Base-by-base conservation (phyloP, 2,329 filamentous ascomycete genomes). In the Xylaria multiplex region DNA sequence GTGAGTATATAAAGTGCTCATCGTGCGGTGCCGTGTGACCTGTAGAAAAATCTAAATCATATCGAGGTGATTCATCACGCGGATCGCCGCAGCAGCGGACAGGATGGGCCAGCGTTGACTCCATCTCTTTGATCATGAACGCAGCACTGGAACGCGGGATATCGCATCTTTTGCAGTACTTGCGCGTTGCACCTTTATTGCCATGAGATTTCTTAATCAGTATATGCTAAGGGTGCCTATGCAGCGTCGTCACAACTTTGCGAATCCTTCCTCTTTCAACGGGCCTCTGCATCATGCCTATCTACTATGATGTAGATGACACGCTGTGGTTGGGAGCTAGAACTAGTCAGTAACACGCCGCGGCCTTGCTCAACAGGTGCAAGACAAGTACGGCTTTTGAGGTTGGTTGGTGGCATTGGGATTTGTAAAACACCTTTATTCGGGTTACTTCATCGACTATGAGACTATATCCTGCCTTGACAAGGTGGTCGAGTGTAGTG, bases 21-120 rank as follows among this genome's bases (percentile, higher is more conserved):
- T 13, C 84, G 81, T 87, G 90, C 90, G 0, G 89, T 90, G 62
- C 88, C 84, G 37, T 81, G 78, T 63, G 83, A 87, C 14, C 88
- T 86, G 73, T 91, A 90, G 6, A 81, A 43, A 91, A 81, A 74
- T 91, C 90, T 40, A 91, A 84, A 91, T 82, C 85, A 91, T 90
- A 1, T 89, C 89, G 0, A 91, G 77, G 2, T 89, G 81, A 72
- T 91, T 91, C 88, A 91, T 90, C 75, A 91, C 89, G 35, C 64
- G 64, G 27, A 91, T 81, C 1, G 90, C 76, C 3, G 81, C 77
- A 52, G 81, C 81, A 1, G 89, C 89, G 2, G 81, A 83, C 1
- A 80, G 73, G 56, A 84, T 87, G 8, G 91, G 6, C 88, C 88
- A 16, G 79, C 74, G 37, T 70, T 68, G 32, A 62, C 45, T n/a